Evolutionary conservation across 2,329 filamentous ascomycete genomes (phyloP), one percentile per base, ranked within the genome.

Genomic region (Keithomyces neogunnii): DNA sequence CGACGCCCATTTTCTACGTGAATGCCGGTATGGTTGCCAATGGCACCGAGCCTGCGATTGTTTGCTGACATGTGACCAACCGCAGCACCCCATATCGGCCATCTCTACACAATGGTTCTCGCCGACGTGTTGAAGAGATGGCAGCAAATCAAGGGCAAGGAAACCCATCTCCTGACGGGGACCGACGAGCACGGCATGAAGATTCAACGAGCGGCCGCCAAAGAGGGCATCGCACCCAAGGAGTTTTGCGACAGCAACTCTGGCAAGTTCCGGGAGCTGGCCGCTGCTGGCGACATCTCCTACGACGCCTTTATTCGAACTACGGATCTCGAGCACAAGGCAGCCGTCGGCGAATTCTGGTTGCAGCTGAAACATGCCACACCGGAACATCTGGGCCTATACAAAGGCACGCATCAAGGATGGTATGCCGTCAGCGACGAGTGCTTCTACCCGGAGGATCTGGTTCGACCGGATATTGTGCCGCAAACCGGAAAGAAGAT

Each of bases 141-240:
- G 89, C 82, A 95, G 64, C 73, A 81, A 33, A 76, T 99, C 48
- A 81, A 85, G 54, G 88, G 88, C 38, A 68, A 81, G 32, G 71
- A 77, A 46, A 86, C 91, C 3, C 76, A 89, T 56, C 73, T 99
- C 11, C 85, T 86, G 60, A 99, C 93, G 1, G 93, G 93, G 53
- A 97, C 91, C 36, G 93, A 99, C 66, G 93, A 99, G 69, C 92
- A 99, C 73, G 93, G 93, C 43, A 87, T 96, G 81, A 99, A 99
- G 77, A 86, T 97, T 28, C 93, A 99, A 67, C 86, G 85, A 66
- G 92, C 92, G 0, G 89, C 93, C 1, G 73, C 77, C 5, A 80
- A 82, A 58, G 82, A 87, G 11, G 81, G 81, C 3, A 77, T 86
- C 49, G 77, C 84, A 0, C 85, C 90, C 0, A 88, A 92, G 66